Conservation (phyloP, 805 yeast genomes). For the Starmerella stellata region DNA sequence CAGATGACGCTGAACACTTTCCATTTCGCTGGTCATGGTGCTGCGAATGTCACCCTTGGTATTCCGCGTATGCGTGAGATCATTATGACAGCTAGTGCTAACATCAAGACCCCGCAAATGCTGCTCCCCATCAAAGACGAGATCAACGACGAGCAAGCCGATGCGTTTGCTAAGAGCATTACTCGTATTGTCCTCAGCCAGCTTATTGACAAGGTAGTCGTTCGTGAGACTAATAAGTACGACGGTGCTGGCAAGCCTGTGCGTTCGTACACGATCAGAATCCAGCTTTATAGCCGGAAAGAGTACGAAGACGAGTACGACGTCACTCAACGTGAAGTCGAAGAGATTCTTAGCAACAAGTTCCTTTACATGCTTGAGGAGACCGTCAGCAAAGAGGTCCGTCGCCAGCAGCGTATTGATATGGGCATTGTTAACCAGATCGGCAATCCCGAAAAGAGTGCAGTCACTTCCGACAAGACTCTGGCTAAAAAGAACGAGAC, state of each 20-base stretch:
- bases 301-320: slow-evolving; percentile 85
- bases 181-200: slow-evolving; percentile 74
- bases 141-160: slow-evolving; percentile 74
- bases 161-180: slow-evolving; percentile 77
- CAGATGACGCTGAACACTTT: slow-evolving; percentile 95
- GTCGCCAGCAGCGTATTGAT: slow-evolving; percentile 47
- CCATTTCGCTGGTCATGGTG: slow-evolving; percentile 99
- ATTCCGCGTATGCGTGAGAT: slow-evolving; percentile 99
- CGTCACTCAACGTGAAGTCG: slow-evolving; percentile 62
- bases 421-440: slow-evolving; percentile 25
- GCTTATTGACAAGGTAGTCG: slow-evolving; percentile 66
- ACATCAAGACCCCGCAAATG: slow-evolving; percentile 98
- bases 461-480: slow-evolving; percentile 19
- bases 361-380: slow-evolving; percentile 58
- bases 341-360: slow-evolving; percentile 40
- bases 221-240: slow-evolving; percentile 65
- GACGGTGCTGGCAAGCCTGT: slow-evolving; percentile 28
- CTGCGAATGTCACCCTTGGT: slow-evolving; percentile 97
- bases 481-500: slow-evolving; percentile 12
- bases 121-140: slow-evolving; percentile 66
- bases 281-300: slow-evolving; percentile 53
- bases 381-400: slow-evolving; percentile 61
- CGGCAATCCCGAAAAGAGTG: slow-evolving; percentile 23
- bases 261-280: slow-evolving; percentile 56
- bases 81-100: slow-evolving; percentile 94